These are phyloP conservation scores for Anisogramma anomala DNA, from an alignment of 2,329 filamentous ascomycete genomes.

Conservation along the genomic window DNA sequence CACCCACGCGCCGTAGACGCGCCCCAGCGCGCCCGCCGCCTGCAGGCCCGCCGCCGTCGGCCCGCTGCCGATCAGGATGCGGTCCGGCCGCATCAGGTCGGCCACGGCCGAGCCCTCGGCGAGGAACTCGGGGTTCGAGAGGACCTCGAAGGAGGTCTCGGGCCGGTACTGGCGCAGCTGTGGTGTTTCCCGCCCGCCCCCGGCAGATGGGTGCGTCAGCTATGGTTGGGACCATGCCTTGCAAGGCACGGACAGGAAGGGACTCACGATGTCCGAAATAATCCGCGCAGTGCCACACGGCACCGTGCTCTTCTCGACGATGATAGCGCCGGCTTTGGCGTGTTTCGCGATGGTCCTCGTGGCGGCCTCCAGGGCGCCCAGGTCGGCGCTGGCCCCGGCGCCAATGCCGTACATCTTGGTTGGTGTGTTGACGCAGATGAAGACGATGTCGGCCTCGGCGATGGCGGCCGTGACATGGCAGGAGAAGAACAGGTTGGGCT, in stretches of 20 bases:
- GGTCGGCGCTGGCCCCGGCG: conserved; percentile 44
- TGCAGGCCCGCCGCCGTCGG: conserved; percentile 32
- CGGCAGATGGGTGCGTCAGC: not conserved
- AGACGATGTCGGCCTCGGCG: conserved; percentile 43
- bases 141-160: conserved; percentile 41
- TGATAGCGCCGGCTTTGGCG: conserved; percentile 40
- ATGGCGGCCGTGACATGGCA: conserved; percentile 40
- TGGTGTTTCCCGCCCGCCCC: too few relatives aligned
- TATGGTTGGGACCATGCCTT: too few relatives aligned
- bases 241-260: too few relatives aligned
- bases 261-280: conserved; percentile 41
- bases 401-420: conserved; percentile 47
- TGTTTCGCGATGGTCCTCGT: conserved; percentile 41
- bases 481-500: conserved; percentile 47
- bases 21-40: conserved; percentile 38
- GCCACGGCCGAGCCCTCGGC: conserved; percentile 49
- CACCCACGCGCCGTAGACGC: conserved; percentile 48
- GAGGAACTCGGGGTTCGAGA: conserved; percentile 55
- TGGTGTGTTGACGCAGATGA: conserved; percentile 54
- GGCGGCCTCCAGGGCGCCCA: conserved; percentile 44
- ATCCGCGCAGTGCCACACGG: conserved; percentile 48
- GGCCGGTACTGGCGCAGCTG: conserved; percentile 27
- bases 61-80: conserved; percentile 49
- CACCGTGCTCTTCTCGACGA: conserved; percentile 56
- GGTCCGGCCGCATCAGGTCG: conserved; percentile 45